Percentiles rank a stretch among this genome's conserved stretches.
Evolutionary conservation across 2,329 filamentous ascomycete genomes (phyloP).

Genomic region (Alternaria hordeiaustralica): DNA sequence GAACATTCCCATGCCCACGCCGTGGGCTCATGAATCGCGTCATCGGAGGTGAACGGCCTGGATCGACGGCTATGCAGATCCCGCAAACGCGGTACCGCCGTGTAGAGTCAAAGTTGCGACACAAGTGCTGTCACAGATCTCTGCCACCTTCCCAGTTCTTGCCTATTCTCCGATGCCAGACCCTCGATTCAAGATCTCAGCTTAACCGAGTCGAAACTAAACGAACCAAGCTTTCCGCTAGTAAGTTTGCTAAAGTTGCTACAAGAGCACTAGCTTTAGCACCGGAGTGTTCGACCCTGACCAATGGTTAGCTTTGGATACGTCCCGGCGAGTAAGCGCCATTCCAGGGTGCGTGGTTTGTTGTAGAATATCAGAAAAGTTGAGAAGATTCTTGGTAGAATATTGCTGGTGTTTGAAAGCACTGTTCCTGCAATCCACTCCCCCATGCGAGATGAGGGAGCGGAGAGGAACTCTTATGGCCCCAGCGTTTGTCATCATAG

Average conservation of each 20-base stretch:
- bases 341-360: not conserved
- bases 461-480: slow-evolving; percentile 40
- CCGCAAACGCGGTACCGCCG: not conserved
- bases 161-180: not conserved
- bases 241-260: not conserved
- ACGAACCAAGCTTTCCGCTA: not conserved
- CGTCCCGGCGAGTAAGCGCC: not conserved
- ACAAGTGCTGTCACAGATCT: not conserved
- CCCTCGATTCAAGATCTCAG: not conserved
- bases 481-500: slow-evolving; percentile 45
- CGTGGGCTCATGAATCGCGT: not conserved
- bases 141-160: not conserved
- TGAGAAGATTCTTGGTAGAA: slow-evolving; percentile 32
- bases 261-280: not conserved
- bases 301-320: slow-evolving; percentile 4
- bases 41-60: not conserved
- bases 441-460: not conserved
- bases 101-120: not conserved
- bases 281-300: not conserved
- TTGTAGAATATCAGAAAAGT: slow-evolving; percentile 19
- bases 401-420: slow-evolving; percentile 32
- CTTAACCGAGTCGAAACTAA: not conserved
- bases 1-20: not conserved
- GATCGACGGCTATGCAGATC: not conserved
- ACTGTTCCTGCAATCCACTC: slow-evolving; percentile 26